Conservation (phyloP, 2,329 filamentous ascomycete species). For the Eutypella sp. region DNA sequence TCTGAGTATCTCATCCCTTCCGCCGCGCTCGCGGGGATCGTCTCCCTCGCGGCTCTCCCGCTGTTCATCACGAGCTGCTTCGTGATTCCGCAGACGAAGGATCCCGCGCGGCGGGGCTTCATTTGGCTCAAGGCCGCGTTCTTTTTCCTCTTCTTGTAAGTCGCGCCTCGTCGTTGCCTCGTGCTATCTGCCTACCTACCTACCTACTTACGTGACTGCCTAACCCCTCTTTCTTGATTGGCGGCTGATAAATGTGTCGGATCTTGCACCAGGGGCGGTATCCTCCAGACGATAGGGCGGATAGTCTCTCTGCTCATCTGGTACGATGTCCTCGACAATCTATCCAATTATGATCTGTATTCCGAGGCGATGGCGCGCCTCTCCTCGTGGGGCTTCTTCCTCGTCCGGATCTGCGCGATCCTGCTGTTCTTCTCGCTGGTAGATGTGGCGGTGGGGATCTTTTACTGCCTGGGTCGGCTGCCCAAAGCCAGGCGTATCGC, state of each 20-base stretch:
- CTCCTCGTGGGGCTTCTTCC: background rate
- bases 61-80: background rate
- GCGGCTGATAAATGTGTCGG: background rate
- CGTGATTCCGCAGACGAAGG: background rate
- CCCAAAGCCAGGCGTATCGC: background rate
- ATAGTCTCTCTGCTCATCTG: background rate
- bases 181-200: too few species aligned
- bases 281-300: background rate
- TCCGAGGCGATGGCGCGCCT: background rate
- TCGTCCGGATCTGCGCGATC: background rate
- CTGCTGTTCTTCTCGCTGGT: background rate
- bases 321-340: background rate
- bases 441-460: background rate
- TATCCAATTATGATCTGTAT: background rate
- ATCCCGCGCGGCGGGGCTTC: background rate
- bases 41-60: background rate
- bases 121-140: background rate
- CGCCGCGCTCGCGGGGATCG: background rate
- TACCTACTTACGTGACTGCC: too few species aligned
- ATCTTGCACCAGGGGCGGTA: background rate
- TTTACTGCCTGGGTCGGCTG: background rate
- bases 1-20: too few species aligned
- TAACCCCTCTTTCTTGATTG: too few species aligned
- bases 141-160: background rate
- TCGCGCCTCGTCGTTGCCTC: too few species aligned